Conservation (phyloP, 192 early-diverging fungal genomes). For the Coemansia sp. region DNA sequence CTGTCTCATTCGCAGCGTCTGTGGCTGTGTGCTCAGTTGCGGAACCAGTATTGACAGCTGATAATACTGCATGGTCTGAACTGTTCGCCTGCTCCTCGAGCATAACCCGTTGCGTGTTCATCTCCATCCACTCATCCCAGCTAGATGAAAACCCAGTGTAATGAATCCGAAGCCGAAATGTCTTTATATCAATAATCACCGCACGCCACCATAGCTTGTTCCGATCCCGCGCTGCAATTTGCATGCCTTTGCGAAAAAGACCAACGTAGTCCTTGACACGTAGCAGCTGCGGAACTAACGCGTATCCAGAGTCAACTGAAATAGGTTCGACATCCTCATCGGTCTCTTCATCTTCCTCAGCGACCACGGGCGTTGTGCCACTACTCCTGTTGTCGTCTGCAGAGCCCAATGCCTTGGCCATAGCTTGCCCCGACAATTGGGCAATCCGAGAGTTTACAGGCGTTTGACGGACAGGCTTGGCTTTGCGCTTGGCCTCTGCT, state of each 20-base stretch:
- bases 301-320: constrained; percentile 35
- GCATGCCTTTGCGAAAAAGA: constrained; percentile 42
- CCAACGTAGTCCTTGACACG: constrained; percentile 50
- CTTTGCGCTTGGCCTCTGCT: constrained; percentile 8
- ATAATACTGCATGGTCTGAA: background rate
- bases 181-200: constrained; percentile 57
- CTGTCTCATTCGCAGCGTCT: background rate
- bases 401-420: background rate
- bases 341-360: constrained; percentile 9
- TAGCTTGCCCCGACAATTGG: constrained; percentile 8
- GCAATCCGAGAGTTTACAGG: constrained; percentile 14
- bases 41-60: background rate
- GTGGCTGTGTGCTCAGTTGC: background rate
- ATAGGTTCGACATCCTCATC: constrained; percentile 43
- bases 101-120: constrained; percentile 63
- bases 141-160: constrained; percentile 56
- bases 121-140: constrained; percentile 70
- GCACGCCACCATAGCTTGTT: constrained; percentile 62
- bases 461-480: constrained; percentile 5
- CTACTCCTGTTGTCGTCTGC: background rate
- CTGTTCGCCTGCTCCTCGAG: constrained; percentile 7
- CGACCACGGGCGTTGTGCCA: background rate
- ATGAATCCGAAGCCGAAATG: constrained; percentile 61
- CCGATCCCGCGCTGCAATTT: constrained; percentile 59
- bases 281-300: constrained; percentile 38